These are phyloP conservation scores for Boletus reticuloceps DNA, from an alignment of 768 basidiomycete genomes.

Conservation along the genomic window DNA sequence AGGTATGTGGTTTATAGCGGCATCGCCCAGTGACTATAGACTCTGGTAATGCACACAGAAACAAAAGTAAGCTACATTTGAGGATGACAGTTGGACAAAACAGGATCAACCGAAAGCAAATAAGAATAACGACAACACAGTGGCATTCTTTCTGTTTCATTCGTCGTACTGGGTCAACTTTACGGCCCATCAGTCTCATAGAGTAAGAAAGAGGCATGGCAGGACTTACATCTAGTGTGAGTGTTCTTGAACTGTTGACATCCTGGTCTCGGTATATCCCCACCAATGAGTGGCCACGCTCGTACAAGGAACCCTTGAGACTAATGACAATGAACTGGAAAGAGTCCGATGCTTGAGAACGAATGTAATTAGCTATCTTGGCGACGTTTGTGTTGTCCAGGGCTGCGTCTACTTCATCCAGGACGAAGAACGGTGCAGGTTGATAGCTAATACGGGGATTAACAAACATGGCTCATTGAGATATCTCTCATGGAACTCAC, in stretches of 20 bases:
- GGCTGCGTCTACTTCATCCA: constrained; percentile 98
- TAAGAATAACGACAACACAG: constrained; percentile 21
- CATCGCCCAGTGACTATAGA: too few species aligned
- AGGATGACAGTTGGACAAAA: neutral
- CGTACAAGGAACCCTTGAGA: constrained; percentile 90
- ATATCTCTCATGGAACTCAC: constrained; percentile 34
- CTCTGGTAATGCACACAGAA: too few species aligned
- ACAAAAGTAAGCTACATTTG: neutral
- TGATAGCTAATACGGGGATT: constrained; percentile 63
- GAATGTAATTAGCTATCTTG: constrained; percentile 92
- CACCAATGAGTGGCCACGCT: constrained; percentile 85
- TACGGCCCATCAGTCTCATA: constrained; percentile 6
- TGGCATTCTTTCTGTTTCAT: constrained; percentile 9
- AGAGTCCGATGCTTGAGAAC: constrained; percentile 71
- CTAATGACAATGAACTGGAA: constrained; percentile 99
- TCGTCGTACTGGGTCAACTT: constrained; percentile 31
- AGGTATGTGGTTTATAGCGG: too few species aligned
- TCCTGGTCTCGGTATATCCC: constrained; percentile 95
- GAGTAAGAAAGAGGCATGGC: neutral
- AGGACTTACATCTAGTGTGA: constrained; percentile 80
- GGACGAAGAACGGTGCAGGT: constrained; percentile 95
- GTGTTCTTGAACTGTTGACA: constrained; percentile 84
- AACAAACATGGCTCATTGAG: neutral
- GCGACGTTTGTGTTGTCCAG: constrained; percentile 99
- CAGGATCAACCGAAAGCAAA: constrained; percentile 17